Evolutionary conservation across 1,284 basidiomycete species (phyloP).

Genomic region (Ganoderma lingzhi): DNA sequence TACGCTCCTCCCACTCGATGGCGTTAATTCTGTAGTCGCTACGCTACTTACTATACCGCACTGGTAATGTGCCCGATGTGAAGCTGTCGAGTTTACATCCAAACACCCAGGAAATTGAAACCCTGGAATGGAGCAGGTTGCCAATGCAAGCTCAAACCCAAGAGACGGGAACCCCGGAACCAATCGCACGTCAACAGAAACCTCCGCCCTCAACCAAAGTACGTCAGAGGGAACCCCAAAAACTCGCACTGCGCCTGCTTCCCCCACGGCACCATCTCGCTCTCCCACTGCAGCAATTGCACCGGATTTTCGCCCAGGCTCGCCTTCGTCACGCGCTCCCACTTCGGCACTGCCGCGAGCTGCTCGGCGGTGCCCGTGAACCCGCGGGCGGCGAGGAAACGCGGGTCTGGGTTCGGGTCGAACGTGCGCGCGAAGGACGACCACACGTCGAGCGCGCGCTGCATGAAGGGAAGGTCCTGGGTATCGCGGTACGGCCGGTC

Average conservation of each 20-base stretch:
- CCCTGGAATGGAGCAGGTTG: background rate
- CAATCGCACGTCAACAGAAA: background rate
- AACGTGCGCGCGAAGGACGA: constrained; percentile 49
- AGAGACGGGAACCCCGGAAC: background rate
- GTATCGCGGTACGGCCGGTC: constrained; percentile 48
- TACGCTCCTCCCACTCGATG: too few species aligned
- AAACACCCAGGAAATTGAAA: background rate
- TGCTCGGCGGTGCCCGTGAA: constrained; percentile 35
- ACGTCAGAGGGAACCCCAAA: constrained; percentile 35
- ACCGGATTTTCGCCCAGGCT: constrained; percentile 33
- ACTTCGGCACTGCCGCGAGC: constrained; percentile 33
- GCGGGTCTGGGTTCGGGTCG: constrained; percentile 49
- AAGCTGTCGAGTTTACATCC: too few species aligned
- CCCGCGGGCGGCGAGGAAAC: constrained; percentile 45
- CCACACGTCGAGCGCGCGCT: constrained; percentile 48
- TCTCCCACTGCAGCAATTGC: constrained; percentile 39
- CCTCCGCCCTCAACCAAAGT: constrained; percentile 27
- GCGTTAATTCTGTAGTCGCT: too few species aligned
- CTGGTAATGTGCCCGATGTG: too few species aligned
- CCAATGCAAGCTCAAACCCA: background rate
- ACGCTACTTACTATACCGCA: too few species aligned
- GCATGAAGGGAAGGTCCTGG: constrained; percentile 47
- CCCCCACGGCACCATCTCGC: constrained; percentile 38
- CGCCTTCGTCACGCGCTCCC: constrained; percentile 37
- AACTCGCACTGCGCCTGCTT: constrained; percentile 40